Conservation (phyloP, 495 filamentous ascomycete genomes). For the Aspergillus mulundensis region DNA sequence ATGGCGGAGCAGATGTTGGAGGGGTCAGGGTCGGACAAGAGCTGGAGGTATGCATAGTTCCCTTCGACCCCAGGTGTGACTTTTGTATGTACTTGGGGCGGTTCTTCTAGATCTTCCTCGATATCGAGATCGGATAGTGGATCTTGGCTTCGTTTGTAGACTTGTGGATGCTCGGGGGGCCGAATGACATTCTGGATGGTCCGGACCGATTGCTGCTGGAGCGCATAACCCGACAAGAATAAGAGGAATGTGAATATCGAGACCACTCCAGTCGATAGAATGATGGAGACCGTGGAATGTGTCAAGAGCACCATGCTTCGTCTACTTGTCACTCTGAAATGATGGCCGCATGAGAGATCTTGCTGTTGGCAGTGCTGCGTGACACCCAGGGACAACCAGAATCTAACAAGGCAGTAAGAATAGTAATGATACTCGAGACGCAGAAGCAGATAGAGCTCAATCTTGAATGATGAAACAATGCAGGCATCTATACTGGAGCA, state of each 20-base stretch:
- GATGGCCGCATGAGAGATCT: not conserved
- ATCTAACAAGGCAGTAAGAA: not conserved
- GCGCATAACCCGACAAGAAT: conserved; percentile 66
- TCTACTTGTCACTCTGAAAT: not conserved
- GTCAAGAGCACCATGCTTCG: conserved; percentile 43
- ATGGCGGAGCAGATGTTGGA: conserved; percentile 45
- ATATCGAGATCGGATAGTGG: conserved; percentile 7
- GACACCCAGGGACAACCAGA: not conserved
- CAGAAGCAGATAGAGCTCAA: not conserved
- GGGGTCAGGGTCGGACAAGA: conserved; percentile 41
- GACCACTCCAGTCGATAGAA: conserved; percentile 44
- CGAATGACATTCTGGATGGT: conserved; percentile 57
- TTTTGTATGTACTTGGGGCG: not conserved
- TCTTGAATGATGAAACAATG: not conserved
- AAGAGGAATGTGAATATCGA: conserved; percentile 60
- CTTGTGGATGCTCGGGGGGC: conserved; percentile 28
- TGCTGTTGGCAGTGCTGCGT: not conserved
- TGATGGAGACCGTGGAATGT: conserved; percentile 42
- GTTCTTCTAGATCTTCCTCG: not conserved
- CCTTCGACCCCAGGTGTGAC: conserved; percentile 13
- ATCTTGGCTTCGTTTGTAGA: conserved; percentile 22
- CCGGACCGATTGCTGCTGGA: conserved; percentile 66
- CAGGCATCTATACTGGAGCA: not conserved
- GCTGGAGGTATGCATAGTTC: conserved; percentile 44
- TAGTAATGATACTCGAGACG: not conserved